Conservation (phyloP, 2,329 filamentous ascomycete species). For the Pestalotiopsis fici region DNA sequence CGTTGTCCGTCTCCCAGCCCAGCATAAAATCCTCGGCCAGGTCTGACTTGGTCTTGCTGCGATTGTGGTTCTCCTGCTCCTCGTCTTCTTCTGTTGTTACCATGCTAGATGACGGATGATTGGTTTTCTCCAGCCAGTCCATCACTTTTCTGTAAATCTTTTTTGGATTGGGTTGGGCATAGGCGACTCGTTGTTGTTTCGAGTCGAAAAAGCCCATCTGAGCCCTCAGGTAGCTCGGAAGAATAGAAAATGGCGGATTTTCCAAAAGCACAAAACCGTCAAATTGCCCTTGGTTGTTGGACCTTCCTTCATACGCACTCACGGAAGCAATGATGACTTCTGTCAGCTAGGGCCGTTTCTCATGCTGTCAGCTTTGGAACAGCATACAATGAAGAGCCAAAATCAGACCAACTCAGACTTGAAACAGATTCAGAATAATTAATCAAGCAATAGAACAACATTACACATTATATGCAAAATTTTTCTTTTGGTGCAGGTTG, state of each 20-base stretch:
- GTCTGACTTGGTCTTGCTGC: background rate
- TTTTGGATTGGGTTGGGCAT: background rate
- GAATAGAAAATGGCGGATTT: background rate
- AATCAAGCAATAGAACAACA: too few relatives aligned
- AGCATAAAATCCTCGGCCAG: constrained; percentile 28
- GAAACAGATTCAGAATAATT: too few relatives aligned
- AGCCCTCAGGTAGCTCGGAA: background rate
- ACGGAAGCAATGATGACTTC: too few relatives aligned
- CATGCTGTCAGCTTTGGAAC: too few relatives aligned
- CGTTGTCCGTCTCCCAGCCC: constrained; percentile 30
- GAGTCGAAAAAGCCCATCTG: background rate
- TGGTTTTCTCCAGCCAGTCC: constrained; percentile 12
- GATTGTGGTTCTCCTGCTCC: background rate
- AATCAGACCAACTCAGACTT: too few relatives aligned
- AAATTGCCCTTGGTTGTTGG: too few relatives aligned
- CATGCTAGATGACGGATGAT: constrained; percentile 2
- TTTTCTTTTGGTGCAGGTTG: background rate
- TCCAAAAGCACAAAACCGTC: background rate
- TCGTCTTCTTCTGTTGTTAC: background rate
- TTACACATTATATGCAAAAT: too few relatives aligned
- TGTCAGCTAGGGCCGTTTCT: too few relatives aligned
- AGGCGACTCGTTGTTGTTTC: background rate
- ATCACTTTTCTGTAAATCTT: constrained; percentile 12
- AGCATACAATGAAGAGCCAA: too few relatives aligned
- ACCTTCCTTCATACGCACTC: too few relatives aligned